Base-by-base conservation (phyloP, 305 asterid genomes). In the Solanum hybrid region DNA sequence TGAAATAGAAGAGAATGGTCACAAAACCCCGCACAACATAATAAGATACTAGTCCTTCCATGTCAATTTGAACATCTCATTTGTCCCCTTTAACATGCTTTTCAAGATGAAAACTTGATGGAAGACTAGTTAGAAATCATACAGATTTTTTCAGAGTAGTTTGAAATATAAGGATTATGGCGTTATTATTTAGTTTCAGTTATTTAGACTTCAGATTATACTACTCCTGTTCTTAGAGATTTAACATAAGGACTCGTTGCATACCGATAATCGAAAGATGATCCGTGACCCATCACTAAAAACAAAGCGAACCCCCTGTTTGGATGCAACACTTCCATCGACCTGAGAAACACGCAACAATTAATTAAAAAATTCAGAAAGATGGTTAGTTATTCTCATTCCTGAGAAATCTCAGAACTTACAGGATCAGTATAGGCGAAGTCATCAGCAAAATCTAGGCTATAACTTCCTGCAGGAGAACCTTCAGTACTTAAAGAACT, bases 341-440 rank as follows among this genome's bases (percentile, higher is more conserved):
- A 97, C 99, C 99, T 97, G 94, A 45, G 81, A 90, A 88, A 89
- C 61, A 72, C 2, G 12, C 83, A 85, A 86, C 72, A 75, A 37
- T 76, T 57, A 39, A 72, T 87, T 91, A 89, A 90, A 36, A 89
- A 24, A 27, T 41, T 31, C 87, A 75, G 68, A 51, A 22, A 38
- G 27, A 76, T 39, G 27, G 87, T 87, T 86, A 75, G 61, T 24
- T 26, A 15, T 34, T 73, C 36, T 72, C 51, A 14, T 72, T n/a
- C 33, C 79, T 22, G 87, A 29, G 31, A 87, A 86, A 81, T 86
- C 87, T 90, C 81, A 79, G 68, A 89, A 92, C 97, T 96, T 91
- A 97, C 99, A 75, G 98, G 99, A 94, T 97, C 99, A 1, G 98
- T 93, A 92, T 97, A 97, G 90, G 94, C 94, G 93, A 95, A 97